Conservation (phyloP, 306 rosid species). For the Vigna unguiculata region DNA sequence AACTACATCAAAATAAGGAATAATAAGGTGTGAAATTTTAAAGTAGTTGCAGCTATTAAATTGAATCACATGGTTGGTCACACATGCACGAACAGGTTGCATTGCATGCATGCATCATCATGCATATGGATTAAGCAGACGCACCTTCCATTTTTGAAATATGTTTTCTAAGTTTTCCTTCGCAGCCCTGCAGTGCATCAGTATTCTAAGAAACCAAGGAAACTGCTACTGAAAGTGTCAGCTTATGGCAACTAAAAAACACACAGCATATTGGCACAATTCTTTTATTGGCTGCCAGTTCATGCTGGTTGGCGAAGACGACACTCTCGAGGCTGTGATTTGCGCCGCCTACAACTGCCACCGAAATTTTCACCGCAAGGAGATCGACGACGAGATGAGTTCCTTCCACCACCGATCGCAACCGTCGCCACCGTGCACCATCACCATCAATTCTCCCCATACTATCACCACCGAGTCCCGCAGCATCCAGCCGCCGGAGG, state of each 20-base stretch:
- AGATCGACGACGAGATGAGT: slow-evolving; percentile 55
- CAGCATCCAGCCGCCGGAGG: slow-evolving; percentile 51
- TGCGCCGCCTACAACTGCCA: slow-evolving; percentile 97
- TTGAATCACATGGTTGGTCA: too few species aligned
- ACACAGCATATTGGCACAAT: too few species aligned
- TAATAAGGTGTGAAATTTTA: too few species aligned
- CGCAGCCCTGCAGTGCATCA: slow-evolving; percentile 86
- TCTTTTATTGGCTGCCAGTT: slow-evolving; percentile 95
- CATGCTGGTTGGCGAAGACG: slow-evolving; percentile 81
- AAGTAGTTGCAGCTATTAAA: too few species aligned
- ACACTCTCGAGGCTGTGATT: slow-evolving; percentile 78
- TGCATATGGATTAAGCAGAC: slow-evolving; percentile 1
- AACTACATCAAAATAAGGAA: too few species aligned
- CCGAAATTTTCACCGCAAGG: slow-evolving; percentile 96
- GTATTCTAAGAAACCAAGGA: too few species aligned
- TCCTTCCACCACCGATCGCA: slow-evolving; percentile 35
- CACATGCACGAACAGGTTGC: too few species aligned
- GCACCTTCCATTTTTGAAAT: slow-evolving; percentile 94
- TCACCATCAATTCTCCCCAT: slow-evolving; percentile 57
- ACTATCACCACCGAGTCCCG: slow-evolving; percentile 46
- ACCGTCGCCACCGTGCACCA: slow-evolving; percentile 39
- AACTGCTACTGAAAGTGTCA: too few species aligned
- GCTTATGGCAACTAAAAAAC: too few species aligned
- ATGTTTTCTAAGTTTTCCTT: slow-evolving; percentile 81
- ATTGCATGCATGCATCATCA: too few species aligned